Conservation (phyloP, 345 rosid genomes). For the Linum tenue region DNA sequence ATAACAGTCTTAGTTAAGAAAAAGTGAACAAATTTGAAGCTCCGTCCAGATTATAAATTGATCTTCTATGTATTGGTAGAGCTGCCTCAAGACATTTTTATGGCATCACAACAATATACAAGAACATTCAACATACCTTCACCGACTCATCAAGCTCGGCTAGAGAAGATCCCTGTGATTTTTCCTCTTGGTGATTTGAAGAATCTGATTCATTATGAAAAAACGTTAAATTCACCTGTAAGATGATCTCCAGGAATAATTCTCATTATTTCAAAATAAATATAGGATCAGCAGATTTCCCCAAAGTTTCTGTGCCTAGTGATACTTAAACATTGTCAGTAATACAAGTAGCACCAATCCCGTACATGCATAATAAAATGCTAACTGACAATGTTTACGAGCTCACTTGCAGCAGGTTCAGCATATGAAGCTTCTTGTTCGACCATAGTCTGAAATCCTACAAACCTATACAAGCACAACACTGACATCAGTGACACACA, state of each 20-base stretch:
- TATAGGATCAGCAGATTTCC: background rate
- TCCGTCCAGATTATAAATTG: background rate
- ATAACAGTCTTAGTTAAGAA: background rate
- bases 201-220: constrained; percentile 37
- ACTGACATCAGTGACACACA: constrained; percentile 6
- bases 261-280: background rate
- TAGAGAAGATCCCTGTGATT: constrained; percentile 28
- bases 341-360: background rate
- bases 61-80: background rate
- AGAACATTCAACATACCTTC: constrained; percentile 34
- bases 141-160: constrained; percentile 45
- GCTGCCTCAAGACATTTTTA: background rate
- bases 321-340: background rate
- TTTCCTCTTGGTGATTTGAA: constrained; percentile 25
- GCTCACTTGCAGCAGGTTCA: constrained; percentile 33
- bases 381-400: constrained; percentile 2
- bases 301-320: background rate
- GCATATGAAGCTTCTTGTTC: constrained; percentile 33
- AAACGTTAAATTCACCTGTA: background rate
- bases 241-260: constrained; percentile 5
- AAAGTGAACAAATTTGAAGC: background rate
- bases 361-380: background rate
- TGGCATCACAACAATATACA: background rate
- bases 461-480: constrained; percentile 43
- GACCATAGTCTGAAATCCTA: constrained; percentile 56